Evolutionary conservation across 2,329 filamentous ascomycete species (phyloP).

Genomic region (Aspergillus clavatus): DNA sequence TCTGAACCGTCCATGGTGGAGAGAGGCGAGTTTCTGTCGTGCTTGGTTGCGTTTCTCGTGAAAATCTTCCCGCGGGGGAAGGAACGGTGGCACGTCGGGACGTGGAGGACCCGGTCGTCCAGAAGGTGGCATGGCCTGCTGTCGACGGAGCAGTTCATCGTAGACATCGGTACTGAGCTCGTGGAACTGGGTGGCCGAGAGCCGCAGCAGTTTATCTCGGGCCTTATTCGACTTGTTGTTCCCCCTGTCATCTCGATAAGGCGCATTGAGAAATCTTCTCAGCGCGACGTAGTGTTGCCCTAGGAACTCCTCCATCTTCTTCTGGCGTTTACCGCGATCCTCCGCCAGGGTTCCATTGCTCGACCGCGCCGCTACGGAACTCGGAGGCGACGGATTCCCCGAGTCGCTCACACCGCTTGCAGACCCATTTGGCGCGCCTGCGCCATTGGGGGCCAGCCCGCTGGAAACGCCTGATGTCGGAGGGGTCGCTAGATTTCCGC

Average conservation of each 20-base stretch:
- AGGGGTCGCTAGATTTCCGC: conserved; percentile 57
- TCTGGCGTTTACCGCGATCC: conserved; percentile 57
- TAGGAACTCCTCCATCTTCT: conserved; percentile 63
- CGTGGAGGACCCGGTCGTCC: conserved; percentile 34
- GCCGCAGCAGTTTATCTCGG: conserved; percentile 84
- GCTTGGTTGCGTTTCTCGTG: conserved; percentile 97
- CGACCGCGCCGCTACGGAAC: conserved; percentile 69
- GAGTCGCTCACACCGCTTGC: conserved; percentile 25
- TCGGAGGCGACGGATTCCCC: conserved; percentile 72
- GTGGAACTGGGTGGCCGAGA: conserved; percentile 90
- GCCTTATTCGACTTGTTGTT: conserved; percentile 79
- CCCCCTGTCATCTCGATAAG: conserved; percentile 67
- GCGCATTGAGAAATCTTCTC: conserved; percentile 67
- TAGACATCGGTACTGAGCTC: conserved; percentile 97
- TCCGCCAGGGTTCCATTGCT: conserved; percentile 70
- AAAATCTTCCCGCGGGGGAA: conserved; percentile 82
- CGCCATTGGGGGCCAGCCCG: conserved; percentile 56
- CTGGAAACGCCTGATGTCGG: conserved; percentile 58
- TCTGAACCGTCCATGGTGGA: conserved; percentile 79
- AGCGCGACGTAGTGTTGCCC: conserved; percentile 77
- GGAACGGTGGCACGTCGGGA: conserved; percentile 59
- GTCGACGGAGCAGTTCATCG: conserved; percentile 85
- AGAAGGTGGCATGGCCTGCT: conserved; percentile 56
- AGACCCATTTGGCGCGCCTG: conserved; percentile 20
- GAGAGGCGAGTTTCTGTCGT: conserved; percentile 86